Evolutionary conservation across 1,139 yeast genomes (phyloP), one percentile per base, ranked within the genome.

Genomic region (Arxiozyma telluris): DNA sequence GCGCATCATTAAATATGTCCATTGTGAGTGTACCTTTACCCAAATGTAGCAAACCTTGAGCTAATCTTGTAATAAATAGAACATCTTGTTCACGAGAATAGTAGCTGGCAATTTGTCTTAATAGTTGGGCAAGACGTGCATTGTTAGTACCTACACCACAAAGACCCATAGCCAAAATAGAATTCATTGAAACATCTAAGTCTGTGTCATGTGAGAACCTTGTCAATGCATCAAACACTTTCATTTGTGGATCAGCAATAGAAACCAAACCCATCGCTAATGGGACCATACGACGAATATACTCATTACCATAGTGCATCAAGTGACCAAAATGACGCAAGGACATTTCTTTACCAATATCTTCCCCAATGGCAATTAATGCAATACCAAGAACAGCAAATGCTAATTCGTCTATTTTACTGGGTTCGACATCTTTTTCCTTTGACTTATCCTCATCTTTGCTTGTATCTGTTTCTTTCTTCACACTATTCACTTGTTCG

Each of bases 141-240:
- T 94, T 94, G 73, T 93, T 91, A 44, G 98, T 94, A 73, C 99
- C 99, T 34, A 97, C 94, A 67, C 98, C 98, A 61, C 93, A 96
- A 59, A 94, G 74, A 55, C 99, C 98, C 98, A 94, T 91, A 47
- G 96, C 84, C 67, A 88, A 91, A 58, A 93, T 91, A 34, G 98
- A 91, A 68, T 91, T 94, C 70, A 86, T 86, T 5, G 98, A 96
- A 55, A 94, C 97, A 67, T 89, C 96, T 63, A 88, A 75, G 71
- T 93, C 98, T 55, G 90, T 84, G 67, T 94, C 98, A 71, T 94
- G 99, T 3, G 98, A 89, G 73, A 88, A 90, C 70, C 98, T 82
- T 3, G 98, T 90, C 59, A 94, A 78, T 0, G 98, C 91, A 71
- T 94, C 99, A 68, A 90, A 93, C 17, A 93, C 96, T 73, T 90